These are phyloP conservation scores for Jasminum sambac DNA, from an alignment of 257 asterid species.

Conservation along the genomic window DNA sequence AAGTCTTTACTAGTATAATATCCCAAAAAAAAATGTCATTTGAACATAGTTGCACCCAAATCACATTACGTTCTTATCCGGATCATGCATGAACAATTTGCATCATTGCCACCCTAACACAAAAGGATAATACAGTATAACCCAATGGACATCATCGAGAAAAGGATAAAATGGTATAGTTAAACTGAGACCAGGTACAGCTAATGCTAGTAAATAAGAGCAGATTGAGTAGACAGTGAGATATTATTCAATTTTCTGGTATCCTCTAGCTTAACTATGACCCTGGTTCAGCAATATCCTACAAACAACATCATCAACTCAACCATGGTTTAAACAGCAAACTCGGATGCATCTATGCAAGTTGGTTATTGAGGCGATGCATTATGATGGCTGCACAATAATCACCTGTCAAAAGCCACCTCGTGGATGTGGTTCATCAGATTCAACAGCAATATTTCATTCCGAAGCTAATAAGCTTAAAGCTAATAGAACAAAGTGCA, in stretches of 20 bases:
- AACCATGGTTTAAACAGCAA: not conserved
- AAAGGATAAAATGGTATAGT: not conserved
- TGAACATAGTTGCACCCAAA: not conserved
- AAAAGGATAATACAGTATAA: not conserved
- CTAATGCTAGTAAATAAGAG: not conserved
- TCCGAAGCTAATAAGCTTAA: not conserved
- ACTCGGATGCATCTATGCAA: not conserved
- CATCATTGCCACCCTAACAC: not conserved
- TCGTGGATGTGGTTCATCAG: not conserved
- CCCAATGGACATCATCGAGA: not conserved
- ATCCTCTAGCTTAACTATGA: not conserved
- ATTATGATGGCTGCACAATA: not conserved
- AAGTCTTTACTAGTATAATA: slow-evolving; percentile 13
- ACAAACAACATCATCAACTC: not conserved
- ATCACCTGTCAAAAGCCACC: too few species aligned
- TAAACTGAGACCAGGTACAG: not conserved
- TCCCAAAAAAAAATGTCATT: slow-evolving; percentile 10
- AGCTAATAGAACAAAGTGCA: not conserved
- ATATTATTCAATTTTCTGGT: not conserved
- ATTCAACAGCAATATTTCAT: not conserved
- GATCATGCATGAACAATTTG: not conserved
- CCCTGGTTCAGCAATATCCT: not conserved
- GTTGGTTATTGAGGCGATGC: not conserved
- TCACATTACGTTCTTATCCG: not conserved
- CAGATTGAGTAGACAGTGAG: not conserved